Base-by-base conservation (phyloP, 2,329 filamentous ascomycete genomes). In the Exophiala lecanii-corni region DNA sequence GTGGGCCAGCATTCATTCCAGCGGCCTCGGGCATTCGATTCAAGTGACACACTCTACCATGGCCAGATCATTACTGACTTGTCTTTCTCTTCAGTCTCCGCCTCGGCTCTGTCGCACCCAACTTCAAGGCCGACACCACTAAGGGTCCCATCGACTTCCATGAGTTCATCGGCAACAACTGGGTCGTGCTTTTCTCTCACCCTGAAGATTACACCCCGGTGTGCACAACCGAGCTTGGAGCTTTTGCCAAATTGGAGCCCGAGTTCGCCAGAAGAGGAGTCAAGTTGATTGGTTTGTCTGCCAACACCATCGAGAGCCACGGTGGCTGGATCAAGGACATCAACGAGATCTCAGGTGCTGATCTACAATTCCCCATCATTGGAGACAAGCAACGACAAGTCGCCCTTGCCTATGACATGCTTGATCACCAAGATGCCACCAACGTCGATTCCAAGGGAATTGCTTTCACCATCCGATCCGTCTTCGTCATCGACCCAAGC, bases 151-250 rank as follows among this genome's bases (percentile, higher is more conserved):
- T 84, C 62, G 73, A 83, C 66, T 85, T 85, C 73, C 81, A 85
- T 69, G 70, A 83, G 56, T 85, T 78, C 71, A 82, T 84, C 55
- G 81, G 79, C 58, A 72, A 82, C 69, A 79, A 73, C 56, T 85
- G 81, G 80, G 77, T 81, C 48, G 72, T 85, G 51, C 73, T 85
- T 55, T 85, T 85, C 74, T 84, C 80, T 33, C 81, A 85, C 68
- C 81, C 81, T 32, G 81, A 68, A 42, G 59, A 60, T 30, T 59
- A 55, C 48, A 60, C 57, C 19, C 58, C 55, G 12, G 55, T 57
- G 41, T 57, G 78, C 70, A 81, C 78, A 44, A 81, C 77, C 39
- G 77, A 81, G 66, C 70, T 81, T 37, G 78, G 76, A 48, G 77
- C 77, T 25, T 81, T 81, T 60, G 75, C 77, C 30, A 79, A 79